These are phyloP conservation scores for Mycena pura DNA, from an alignment of 768 basidiomycete species.

Conservation along the genomic window DNA sequence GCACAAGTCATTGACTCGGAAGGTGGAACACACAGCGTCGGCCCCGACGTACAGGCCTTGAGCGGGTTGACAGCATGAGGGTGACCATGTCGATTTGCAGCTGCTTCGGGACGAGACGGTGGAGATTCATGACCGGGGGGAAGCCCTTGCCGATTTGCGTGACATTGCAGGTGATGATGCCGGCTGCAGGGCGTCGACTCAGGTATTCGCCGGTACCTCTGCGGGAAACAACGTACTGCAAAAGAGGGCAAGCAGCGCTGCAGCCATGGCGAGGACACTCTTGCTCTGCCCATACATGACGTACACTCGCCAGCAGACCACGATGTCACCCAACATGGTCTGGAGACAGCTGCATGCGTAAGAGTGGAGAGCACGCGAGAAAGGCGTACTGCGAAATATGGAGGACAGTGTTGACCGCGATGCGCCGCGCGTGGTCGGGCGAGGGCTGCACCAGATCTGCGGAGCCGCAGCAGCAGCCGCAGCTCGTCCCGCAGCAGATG, in stretches of 20 bases:
- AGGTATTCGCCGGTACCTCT: neutral
- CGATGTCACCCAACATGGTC: no score
- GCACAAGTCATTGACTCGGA: neutral
- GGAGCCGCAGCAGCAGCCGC: neutral
- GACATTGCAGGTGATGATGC: conserved; percentile 6
- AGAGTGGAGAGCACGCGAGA: no score
- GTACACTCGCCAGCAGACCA: neutral
- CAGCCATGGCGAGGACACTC: neutral
- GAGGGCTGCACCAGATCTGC: neutral
- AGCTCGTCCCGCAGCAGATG: neutral
- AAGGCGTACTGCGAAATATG: neutral
- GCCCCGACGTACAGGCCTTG: conserved; percentile 10
- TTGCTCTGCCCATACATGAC: neutral
- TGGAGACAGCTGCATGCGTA: no score
- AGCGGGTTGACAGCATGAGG: neutral
- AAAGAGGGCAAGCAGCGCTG: neutral
- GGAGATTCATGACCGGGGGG: neutral
- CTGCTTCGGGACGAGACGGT: neutral
- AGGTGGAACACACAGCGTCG: no score
- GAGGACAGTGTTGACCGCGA: neutral
- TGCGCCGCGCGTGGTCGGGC: neutral
- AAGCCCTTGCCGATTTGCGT: conserved; percentile 11
- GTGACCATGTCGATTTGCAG: conserved; percentile 5
- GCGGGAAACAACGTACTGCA: neutral
- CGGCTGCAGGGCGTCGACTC: conserved; percentile 21